Conservation (phyloP, 2,329 filamentous ascomycete genomes). For the Chaetomiaceae sp. region DNA sequence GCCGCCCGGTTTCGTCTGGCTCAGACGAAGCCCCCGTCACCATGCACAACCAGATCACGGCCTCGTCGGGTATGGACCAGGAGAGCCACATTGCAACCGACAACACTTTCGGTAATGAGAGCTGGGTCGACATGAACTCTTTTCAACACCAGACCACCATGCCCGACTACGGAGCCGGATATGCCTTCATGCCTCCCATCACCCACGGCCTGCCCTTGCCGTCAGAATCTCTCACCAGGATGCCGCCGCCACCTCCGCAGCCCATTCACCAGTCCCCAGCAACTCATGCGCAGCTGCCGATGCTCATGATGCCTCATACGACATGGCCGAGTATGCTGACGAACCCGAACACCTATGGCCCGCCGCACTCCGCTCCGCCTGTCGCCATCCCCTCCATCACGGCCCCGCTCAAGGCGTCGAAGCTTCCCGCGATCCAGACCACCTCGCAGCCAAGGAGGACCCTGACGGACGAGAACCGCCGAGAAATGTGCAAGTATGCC, state of each 20-base stretch:
- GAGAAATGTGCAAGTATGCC: slow-evolving; percentile 90
- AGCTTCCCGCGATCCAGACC: slow-evolving; percentile 46
- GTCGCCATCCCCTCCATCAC: slow-evolving; percentile 55
- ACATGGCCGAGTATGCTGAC: slow-evolving; percentile 80
- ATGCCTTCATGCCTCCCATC: slow-evolving; percentile 51
- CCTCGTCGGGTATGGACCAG: slow-evolving; percentile 44
- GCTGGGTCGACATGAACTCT: slow-evolving; percentile 54
- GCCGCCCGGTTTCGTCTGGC: slow-evolving; percentile 21
- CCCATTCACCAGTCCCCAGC: slow-evolving; percentile 46
- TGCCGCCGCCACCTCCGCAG: slow-evolving; percentile 58
- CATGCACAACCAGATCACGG: slow-evolving; percentile 45
- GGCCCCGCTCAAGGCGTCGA: slow-evolving; percentile 46
- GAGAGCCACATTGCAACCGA: slow-evolving; percentile 44
- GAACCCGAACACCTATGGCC: slow-evolving; percentile 57
- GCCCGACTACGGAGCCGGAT: slow-evolving; percentile 62
- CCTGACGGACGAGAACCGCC: slow-evolving; percentile 83
- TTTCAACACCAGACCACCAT: slow-evolving; percentile 68
- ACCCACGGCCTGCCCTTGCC: slow-evolving; percentile 46
- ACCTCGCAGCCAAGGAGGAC: slow-evolving; percentile 73
- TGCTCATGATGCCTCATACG: slow-evolving; percentile 66
- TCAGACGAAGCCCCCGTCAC: slow-evolving; percentile 23
- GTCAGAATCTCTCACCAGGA: slow-evolving; percentile 46
- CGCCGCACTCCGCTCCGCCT: slow-evolving; percentile 46
- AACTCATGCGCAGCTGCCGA: slow-evolving; percentile 54
- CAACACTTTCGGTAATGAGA: slow-evolving; percentile 41